Evolutionary conservation across 2,329 filamentous ascomycete species (phyloP), one percentile per base, ranked within the genome.

Genomic region (Ophiostoma novo-ulmi): DNA sequence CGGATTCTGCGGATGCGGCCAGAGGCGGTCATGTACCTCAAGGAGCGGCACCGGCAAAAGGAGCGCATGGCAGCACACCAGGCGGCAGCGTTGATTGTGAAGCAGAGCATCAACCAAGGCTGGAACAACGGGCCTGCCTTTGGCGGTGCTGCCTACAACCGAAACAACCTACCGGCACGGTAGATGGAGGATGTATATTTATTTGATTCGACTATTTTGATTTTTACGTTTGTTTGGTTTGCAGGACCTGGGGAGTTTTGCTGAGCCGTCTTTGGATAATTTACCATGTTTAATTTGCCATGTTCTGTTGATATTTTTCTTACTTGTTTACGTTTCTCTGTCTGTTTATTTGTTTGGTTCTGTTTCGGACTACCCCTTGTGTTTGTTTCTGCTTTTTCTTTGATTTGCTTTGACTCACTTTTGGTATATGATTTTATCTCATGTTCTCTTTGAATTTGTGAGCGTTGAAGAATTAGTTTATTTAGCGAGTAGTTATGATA

Each of bases 1-100:
- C 87, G 95, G 26, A 99, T 99, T 74, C 80, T 99, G 74, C 87
- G 95, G 69, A 99, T 99, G 95, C 85, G 95, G 70, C 93, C 93
- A 2, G 95, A 98, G 81, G 95, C 95, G 3, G 86, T 89, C 67
- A 83, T 87, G 44, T 99, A 99, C 80, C 84, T 99, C 72, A 92
- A 92, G 77, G 94, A 98, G 79, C 85, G 95, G 61, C 94, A 93
- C 78, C 86, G 95, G 74, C 95, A 99, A 78, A 97, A 97, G 83
- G 95, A 98, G 82, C 86, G 95, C 74, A 88, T 97, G 77, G 92
- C 93, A 5, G 94, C 94, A 1, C 90, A 93, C 6, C 92, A 93
- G 22, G 94, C 94, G 0, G 95, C 95, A 4, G 94, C 97, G 76
- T 88, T 94, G 80, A 99, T 99, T 80, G 94, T 99, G 70, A 88